These are phyloP conservation scores for Rhizopogon sp. DNA, from an alignment of 768 basidiomycete genomes.

Conservation along the genomic window DNA sequence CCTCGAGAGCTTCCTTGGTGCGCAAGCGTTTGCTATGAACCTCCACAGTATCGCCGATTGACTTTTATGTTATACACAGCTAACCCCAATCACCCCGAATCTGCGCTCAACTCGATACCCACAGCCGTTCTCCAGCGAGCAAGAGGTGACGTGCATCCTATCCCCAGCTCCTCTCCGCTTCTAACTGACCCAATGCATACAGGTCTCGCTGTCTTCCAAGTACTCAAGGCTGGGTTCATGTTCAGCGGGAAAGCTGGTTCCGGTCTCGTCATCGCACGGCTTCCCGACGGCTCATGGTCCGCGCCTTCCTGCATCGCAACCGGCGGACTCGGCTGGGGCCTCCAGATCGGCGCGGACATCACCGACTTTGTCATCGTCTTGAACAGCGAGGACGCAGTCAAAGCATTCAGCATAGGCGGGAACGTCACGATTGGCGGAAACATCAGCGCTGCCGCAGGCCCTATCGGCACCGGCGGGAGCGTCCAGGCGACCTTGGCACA, in stretches of 20 bases:
- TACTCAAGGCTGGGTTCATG: conserved; percentile 90
- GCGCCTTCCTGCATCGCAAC: conserved; percentile 97
- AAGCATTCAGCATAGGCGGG: conserved; percentile 92
- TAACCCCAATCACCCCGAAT: conserved; percentile 80
- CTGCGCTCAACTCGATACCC: conserved; percentile 90
- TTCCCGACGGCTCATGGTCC: conserved; percentile 94
- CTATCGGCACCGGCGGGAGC: conserved; percentile 91
- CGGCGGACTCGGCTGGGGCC: conserved; percentile 90
- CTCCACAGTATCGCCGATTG: neutral
- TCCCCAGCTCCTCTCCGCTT: neutral
- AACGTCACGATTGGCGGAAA: conserved; percentile 95
- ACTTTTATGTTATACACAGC: conserved; percentile 40
- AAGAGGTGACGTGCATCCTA: conserved; percentile 51
- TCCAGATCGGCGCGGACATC: conserved; percentile 94
- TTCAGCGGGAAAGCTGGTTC: conserved; percentile 95
- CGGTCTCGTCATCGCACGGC: conserved; percentile 86
- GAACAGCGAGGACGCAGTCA: conserved; percentile 93
- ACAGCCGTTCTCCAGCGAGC: conserved; percentile 88
- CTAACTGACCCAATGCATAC: neutral
- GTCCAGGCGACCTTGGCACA: conserved; percentile 85
- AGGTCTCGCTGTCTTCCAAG: conserved; percentile 95
- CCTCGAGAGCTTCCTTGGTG: conserved; percentile 86
- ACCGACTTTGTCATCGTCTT: conserved; percentile 96
- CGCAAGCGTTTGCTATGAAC: conserved; percentile 8
- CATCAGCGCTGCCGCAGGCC: conserved; percentile 81